Evolutionary conservation across 345 rosid species (phyloP).

Genomic region (Physaria fendleri): DNA sequence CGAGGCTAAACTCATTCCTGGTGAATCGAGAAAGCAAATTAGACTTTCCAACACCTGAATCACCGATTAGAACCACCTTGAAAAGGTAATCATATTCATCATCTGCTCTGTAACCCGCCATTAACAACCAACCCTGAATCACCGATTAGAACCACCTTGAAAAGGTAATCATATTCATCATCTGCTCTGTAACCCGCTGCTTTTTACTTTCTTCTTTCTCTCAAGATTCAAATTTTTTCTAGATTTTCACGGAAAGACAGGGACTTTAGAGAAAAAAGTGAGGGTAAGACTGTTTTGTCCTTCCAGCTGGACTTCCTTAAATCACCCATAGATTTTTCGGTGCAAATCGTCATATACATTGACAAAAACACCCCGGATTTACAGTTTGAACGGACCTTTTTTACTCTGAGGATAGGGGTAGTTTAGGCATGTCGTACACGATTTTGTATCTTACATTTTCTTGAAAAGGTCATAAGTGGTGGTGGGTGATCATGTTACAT

Average conservation of each 20-base stretch:
- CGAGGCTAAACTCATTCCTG: conserved; percentile 87
- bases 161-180: conserved; percentile 92
- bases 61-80: conserved; percentile 84
- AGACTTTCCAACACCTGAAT: conserved; percentile 93
- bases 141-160: conserved; percentile 82
- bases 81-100: conserved; percentile 95
- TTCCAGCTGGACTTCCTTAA: conserved; percentile 14
- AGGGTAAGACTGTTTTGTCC: conserved; percentile 28
- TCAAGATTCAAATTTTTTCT: conserved; percentile 9
- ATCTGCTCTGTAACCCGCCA: conserved; percentile 91
- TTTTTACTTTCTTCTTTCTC: background rate
- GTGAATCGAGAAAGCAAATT: conserved; percentile 90
- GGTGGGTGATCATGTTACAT: conserved; percentile 23
- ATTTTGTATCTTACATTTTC: background rate
- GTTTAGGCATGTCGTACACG: background rate
- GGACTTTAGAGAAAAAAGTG: conserved; percentile 6
- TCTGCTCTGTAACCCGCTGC: conserved; percentile 93
- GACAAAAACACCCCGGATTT: background rate
- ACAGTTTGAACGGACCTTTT: background rate
- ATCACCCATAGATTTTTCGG: conserved; percentile 7
- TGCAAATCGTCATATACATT: background rate
- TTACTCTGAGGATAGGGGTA: background rate
- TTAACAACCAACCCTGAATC: conserved; percentile 90
- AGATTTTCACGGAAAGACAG: conserved; percentile 7
- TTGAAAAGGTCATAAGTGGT: conserved; percentile 23